Percentiles rank a stretch among this genome's conserved stretches.
These are phyloP conservation scores for Coprinopsis strossmayeri DNA, from an alignment of 768 basidiomycete species.

Conservation along the genomic window DNA sequence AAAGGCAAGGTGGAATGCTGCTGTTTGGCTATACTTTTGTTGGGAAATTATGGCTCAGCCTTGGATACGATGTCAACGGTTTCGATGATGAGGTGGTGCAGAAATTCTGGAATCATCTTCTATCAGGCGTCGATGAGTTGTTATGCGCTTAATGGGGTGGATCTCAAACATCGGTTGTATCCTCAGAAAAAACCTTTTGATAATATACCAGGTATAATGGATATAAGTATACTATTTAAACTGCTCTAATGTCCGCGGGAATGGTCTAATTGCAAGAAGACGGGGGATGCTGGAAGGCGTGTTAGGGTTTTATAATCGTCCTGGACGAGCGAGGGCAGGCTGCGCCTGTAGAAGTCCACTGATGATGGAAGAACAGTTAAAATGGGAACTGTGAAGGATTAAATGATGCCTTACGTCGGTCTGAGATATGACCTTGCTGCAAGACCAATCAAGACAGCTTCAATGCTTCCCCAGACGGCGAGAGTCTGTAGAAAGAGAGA, in stretches of 20 bases:
- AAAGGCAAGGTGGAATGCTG: conserved; percentile 70
- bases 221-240: no score
- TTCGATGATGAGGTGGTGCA: conserved; percentile 58
- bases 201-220: neutral
- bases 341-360: neutral
- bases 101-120: conserved; percentile 59
- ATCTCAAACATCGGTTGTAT: no score
- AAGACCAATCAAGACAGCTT: conserved; percentile 23
- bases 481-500: conserved; percentile 22
- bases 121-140: conserved; percentile 52
- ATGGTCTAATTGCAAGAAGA: neutral
- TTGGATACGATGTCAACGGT: conserved; percentile 76
- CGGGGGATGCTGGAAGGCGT: neutral
- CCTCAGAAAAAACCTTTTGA: no score
- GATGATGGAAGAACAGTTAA: neutral
- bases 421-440: conserved; percentile 24
- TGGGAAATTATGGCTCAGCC: conserved; percentile 70
- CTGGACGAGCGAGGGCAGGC: neutral
- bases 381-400: neutral
- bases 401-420: conserved; percentile 14
- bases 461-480: conserved; percentile 26
- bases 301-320: neutral
- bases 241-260: neutral
- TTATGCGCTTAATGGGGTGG: conserved; percentile 19
- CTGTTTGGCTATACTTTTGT: conserved; percentile 77